Conservation (phyloP, 805 yeast genomes). For the Wickerhamomyces silvicola region DNA sequence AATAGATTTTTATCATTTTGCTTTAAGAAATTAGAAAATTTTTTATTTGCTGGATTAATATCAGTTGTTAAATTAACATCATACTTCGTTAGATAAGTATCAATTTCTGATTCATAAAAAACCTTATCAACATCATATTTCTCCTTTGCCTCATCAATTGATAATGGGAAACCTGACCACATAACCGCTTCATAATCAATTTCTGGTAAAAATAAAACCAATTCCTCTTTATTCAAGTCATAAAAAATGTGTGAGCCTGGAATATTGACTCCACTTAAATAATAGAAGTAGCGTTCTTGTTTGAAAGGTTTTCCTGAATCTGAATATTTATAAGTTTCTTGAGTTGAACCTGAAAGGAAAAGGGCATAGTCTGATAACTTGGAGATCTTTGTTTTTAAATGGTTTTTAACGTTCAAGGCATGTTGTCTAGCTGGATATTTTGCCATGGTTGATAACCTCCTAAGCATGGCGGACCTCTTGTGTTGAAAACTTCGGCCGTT, state of each 20-base stretch:
- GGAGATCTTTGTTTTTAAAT: constrained; percentile 24
- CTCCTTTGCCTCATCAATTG: constrained; percentile 53
- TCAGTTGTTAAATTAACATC: constrained; percentile 46
- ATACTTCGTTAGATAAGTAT: constrained; percentile 22
- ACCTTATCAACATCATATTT: constrained; percentile 82
- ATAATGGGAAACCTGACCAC: constrained; percentile 92
- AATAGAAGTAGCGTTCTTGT: constrained; percentile 88
- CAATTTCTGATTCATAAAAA: constrained; percentile 48
- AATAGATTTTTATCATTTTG: constrained; percentile 44
- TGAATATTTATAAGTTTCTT: constrained; percentile 61
- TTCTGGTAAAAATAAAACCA: constrained; percentile 74
- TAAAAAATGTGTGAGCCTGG: constrained; percentile 72
- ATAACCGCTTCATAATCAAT: constrained; percentile 84
- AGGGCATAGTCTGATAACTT: constrained; percentile 31
- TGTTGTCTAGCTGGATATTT: constrained; percentile 86
- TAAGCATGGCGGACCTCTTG: too few relatives aligned
- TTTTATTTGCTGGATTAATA: constrained; percentile 34
- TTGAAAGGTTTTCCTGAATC: constrained; percentile 76
- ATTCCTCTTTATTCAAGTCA: constrained; percentile 42
- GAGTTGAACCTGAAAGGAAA: constrained; percentile 55
- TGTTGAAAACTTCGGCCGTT: too few relatives aligned
- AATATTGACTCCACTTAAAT: constrained; percentile 74
- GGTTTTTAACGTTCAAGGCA: constrained; percentile 46
- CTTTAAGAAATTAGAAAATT: constrained; percentile 31
- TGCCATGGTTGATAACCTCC: constrained; percentile 10